phyloP scores from a whole-genome alignment of 345 rosid species.

The Limnanthes douglasii region DNA sequence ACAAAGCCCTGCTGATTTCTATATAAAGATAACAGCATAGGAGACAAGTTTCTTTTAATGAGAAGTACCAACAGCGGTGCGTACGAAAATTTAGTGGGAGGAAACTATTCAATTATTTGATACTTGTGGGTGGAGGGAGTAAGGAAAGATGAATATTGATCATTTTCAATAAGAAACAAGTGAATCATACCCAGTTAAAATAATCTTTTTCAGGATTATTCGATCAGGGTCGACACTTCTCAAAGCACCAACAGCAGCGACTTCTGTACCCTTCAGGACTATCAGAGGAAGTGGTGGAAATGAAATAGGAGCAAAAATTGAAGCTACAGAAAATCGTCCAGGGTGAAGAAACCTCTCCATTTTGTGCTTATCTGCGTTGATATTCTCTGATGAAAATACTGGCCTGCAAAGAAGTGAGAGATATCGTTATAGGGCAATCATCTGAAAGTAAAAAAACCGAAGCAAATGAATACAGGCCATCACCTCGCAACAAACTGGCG shows the following conservation, averaged over 20 bases:
- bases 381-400: slow-evolving; percentile 61
- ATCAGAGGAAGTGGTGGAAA: slow-evolving; percentile 80
- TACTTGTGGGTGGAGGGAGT: too few species aligned
- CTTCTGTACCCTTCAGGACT: slow-evolving; percentile 40
- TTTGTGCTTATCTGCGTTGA: slow-evolving; percentile 80
- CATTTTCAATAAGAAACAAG: slow-evolving; percentile 3
- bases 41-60: too few species aligned
- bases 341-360: slow-evolving; percentile 96
- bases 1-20: too few species aligned
- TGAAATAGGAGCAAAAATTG: slow-evolving; percentile 74
- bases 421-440: neutral
- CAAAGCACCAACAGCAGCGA: slow-evolving; percentile 89
- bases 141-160: too few species aligned
- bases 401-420: slow-evolving; percentile 40
- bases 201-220: slow-evolving; percentile 71
- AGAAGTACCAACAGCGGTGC: too few species aligned
- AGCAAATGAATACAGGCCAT: slow-evolving; percentile 2
- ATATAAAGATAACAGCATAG: too few species aligned
- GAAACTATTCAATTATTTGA: too few species aligned
- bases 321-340: slow-evolving; percentile 64
- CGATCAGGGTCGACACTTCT: slow-evolving; percentile 70
- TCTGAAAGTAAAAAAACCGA: slow-evolving; percentile 2
- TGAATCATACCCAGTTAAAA: slow-evolving; percentile 69
- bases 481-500: slow-evolving; percentile 88
- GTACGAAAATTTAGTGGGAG: too few species aligned